Percentiles rank a stretch among this genome's conserved stretches.
phyloP scores from a whole-genome alignment of 371 early-diverging fungal genomes.

The Dipsacomyces acuminosporus region DNA sequence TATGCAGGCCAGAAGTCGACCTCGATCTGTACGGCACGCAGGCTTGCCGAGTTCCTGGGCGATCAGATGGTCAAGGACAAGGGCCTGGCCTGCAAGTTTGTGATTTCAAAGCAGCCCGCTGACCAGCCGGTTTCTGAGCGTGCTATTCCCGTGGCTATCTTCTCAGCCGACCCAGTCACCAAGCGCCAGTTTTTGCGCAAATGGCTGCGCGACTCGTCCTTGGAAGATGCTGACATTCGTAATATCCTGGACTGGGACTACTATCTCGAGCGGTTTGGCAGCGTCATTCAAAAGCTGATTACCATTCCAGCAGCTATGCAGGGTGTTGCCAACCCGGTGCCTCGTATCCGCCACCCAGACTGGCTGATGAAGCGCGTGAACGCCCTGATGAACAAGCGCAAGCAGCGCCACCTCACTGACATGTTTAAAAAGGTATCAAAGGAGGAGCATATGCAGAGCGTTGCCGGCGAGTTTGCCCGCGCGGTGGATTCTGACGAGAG shows the following conservation, averaged over 20 bases:
- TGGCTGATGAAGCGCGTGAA: conserved; percentile 86
- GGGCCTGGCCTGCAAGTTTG: conserved; percentile 95
- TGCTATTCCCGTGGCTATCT: conserved; percentile 96
- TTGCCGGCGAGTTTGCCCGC: conserved; percentile 6
- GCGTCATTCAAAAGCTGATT: conserved; percentile 95
- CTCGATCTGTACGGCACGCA: conserved; percentile 91
- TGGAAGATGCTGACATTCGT: conserved; percentile 75
- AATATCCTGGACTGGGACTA: conserved; percentile 99
- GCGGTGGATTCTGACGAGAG: neutral
- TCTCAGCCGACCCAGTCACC: conserved; percentile 77
- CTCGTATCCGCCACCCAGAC: conserved; percentile 89
- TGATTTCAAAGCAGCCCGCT: conserved; percentile 85
- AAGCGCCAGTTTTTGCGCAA: conserved; percentile 83
- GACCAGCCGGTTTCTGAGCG: conserved; percentile 93
- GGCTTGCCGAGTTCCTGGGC: conserved; percentile 97
- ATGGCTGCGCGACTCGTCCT: conserved; percentile 84
- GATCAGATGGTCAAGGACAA: conserved; percentile 98
- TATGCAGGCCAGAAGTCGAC: conserved; percentile 96
- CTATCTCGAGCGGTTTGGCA: conserved; percentile 95
- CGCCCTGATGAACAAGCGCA: conserved; percentile 64
- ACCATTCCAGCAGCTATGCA: conserved; percentile 99
- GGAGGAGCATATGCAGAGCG: conserved; percentile 30
- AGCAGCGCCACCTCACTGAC: conserved; percentile 84
- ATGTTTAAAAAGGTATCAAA: conserved; percentile 57
- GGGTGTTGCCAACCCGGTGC: conserved; percentile 88